Evolutionary conservation across 1,284 basidiomycete genomes (phyloP), one percentile per base, ranked within the genome.

Genomic region (Ustilago lituana): DNA sequence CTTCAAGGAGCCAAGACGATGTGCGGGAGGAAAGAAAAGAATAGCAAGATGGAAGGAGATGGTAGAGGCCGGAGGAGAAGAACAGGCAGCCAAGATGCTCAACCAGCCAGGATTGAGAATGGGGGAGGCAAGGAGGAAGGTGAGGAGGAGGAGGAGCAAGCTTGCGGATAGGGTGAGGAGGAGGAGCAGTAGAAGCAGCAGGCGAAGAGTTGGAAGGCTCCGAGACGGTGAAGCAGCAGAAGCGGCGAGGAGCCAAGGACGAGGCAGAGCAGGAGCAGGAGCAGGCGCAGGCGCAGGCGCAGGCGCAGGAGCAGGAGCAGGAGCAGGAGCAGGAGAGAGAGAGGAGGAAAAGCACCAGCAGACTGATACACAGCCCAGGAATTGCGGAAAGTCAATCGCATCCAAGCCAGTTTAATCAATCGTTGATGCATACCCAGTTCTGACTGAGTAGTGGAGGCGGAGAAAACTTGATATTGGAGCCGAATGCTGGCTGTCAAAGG

Each of bases 301-400:
- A 6, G 19, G 19, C 19, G 19, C 15, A 38, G 14, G 14, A 31
- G 19, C 12, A 23, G 12, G 39, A 40, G 10, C 5, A 26, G 39
- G 10, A 11, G 9, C 19, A 17, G 39, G n/a, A 45, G 29, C 32
- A 19, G 11, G 41, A 20, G 17, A 31, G 41, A 7, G 15, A 26
- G 26, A 20, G 14, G 22, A 27, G 12, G 41, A 29, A 27, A 10
- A 32, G 26, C 23, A 32, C 7, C 17, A 19, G 33, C 45, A 35
- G n/a, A n/a, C n/a, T n/a, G n/a, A n/a, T n/a, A n/a, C 49, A 53
- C 51, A 45, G 51, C 41, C 40, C 31, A 10, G 27, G 35, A n/a
- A 35, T 38, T 40, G 38, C 39, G 48, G 48, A 49, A 33, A 52
- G 31, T 37, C 32, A 27, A 47, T n/a, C n/a, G n/a, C n/a, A n/a